Percentiles rank a stretch among this genome's conserved stretches.
Conservation (phyloP, 192 early-diverging fungal species). For the Entophlyctis luteolus region DNA sequence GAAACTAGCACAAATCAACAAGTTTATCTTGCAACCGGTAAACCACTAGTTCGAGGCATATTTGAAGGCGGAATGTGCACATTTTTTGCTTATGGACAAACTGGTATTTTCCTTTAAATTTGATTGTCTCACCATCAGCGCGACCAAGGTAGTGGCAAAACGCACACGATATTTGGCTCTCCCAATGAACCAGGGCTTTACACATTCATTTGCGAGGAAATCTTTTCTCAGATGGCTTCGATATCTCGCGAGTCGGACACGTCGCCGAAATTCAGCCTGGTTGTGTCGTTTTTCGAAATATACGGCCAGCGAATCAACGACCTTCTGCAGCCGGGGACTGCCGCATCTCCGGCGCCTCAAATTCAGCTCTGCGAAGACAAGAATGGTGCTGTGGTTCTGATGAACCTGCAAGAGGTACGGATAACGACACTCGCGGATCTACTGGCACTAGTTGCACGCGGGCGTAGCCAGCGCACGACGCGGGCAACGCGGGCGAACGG, state of each 20-base stretch:
- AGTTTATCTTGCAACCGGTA: conserved; percentile 28
- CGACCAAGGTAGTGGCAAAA: conserved; percentile 39
- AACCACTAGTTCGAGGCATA: conserved; percentile 27
- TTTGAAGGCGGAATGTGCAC: conserved; percentile 35
- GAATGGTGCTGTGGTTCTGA: conserved; percentile 22
- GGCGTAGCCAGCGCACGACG: conserved; percentile 32
- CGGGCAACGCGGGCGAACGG: conserved; percentile 42
- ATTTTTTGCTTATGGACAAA: conserved; percentile 45
- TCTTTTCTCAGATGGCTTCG: conserved; percentile 23
- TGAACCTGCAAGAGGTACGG: conserved; percentile 22
- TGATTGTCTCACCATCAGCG: background rate
- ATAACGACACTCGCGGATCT: background rate
- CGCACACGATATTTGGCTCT: conserved; percentile 45
- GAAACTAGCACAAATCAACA: conserved; percentile 47
- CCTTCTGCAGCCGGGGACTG: conserved; percentile 18
- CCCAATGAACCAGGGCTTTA: conserved; percentile 31
- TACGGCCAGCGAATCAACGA: conserved; percentile 41
- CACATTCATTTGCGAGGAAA: conserved; percentile 33
- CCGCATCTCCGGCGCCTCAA: background rate
- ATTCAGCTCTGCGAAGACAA: conserved; percentile 28
- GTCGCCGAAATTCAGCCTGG: background rate
- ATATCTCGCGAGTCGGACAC: conserved; percentile 12
- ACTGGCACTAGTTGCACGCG: conserved; percentile 20
- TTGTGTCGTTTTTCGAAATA: conserved; percentile 40
- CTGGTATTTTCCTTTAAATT: conserved; percentile 16